Evolutionary conservation across 2,329 filamentous ascomycete species (phyloP), one percentile per base, ranked within the genome.

Genomic region (Talaromyces sp.): DNA sequence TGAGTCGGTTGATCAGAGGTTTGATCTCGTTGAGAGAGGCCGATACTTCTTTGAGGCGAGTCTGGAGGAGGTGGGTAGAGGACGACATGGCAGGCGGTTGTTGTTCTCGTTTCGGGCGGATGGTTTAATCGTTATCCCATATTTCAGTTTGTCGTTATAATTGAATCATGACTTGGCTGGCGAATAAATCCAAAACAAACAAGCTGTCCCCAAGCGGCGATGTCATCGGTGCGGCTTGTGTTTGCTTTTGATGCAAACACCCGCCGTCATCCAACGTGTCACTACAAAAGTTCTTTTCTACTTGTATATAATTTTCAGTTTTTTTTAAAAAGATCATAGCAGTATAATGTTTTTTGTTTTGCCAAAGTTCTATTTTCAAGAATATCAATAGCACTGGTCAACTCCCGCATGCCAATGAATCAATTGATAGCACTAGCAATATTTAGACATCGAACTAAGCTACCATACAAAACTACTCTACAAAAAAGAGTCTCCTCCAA

Each of bases 1-100:
- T 77, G 18, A 88, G 75, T 40, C 84, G 81, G 59, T 81, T 77
- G 59, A 88, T 83, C 40, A 87, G 81, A 53, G 80, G 78, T 31
- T 83, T 78, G 4, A 81, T 82, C 44, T 81, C 73, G 68, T 81
- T 84, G 63, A 87, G 78, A 18, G 80, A 75, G 58, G 83, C 79
- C 16, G 82, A 82, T 16, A 88, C 80, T 60, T 80, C 71, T 66
- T 76, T 79, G 18, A 86, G 73, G 57, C 82, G 82, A 33, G 75
- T 73, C 57, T 79, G 75, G 33, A 85, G 79, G 34, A 66, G 66
- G 60, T 75, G 65, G 53, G 72, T 65, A 47, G 72, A 69, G 47
- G 75, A 47, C 44, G 44, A 72, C 79, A 81, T 81, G 36, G 58
- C 71, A 61, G 56, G 59, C 31, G 5, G 2, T 16, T 54, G 16